Conservation (phyloP, 2,329 filamentous ascomycete genomes). For the Phialemonium atrogriseum region DNA sequence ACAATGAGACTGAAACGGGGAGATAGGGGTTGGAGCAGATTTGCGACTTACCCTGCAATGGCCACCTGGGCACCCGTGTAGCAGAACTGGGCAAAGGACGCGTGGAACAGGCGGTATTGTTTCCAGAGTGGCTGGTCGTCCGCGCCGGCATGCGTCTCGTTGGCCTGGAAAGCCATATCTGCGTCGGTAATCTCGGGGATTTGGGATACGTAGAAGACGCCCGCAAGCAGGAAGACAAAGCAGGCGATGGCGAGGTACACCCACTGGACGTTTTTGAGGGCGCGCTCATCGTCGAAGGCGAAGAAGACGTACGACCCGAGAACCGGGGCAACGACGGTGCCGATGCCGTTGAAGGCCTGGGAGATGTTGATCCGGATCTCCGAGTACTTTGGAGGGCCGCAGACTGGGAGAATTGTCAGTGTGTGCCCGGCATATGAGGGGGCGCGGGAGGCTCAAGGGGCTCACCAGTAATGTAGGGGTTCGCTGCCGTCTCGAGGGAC, state of each 20-base stretch:
- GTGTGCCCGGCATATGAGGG: slow-evolving; percentile 1
- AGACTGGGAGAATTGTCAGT: slow-evolving; percentile 25
- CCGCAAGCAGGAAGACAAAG: slow-evolving; percentile 60
- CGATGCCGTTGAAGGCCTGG: slow-evolving; percentile 70
- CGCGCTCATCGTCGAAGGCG: slow-evolving; percentile 45
- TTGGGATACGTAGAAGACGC: slow-evolving; percentile 56
- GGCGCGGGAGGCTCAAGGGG: background rate
- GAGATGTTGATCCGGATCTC: slow-evolving; percentile 69
- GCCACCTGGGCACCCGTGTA: slow-evolving; percentile 67
- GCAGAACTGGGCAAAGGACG: slow-evolving; percentile 67
- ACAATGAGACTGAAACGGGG: too few species aligned
- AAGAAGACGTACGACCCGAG: slow-evolving; percentile 70
- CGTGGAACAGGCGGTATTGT: slow-evolving; percentile 70
- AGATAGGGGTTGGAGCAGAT: slow-evolving; percentile 1
- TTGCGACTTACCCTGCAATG: slow-evolving; percentile 36
- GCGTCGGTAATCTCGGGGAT: slow-evolving; percentile 67
- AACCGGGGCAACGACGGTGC: slow-evolving; percentile 64
- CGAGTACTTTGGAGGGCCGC: slow-evolving; percentile 58
- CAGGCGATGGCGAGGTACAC: slow-evolving; percentile 66
- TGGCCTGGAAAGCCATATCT: slow-evolving; percentile 57
- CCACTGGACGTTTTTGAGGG: slow-evolving; percentile 64
- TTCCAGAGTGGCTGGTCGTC: slow-evolving; percentile 57
- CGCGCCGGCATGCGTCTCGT: slow-evolving; percentile 42
- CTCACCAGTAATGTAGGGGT: slow-evolving; percentile 52
- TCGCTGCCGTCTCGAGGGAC: slow-evolving; percentile 69